These are phyloP conservation scores for Clonostachys sp. DNA, from an alignment of 2,329 filamentous ascomycete genomes.

Conservation along the genomic window DNA sequence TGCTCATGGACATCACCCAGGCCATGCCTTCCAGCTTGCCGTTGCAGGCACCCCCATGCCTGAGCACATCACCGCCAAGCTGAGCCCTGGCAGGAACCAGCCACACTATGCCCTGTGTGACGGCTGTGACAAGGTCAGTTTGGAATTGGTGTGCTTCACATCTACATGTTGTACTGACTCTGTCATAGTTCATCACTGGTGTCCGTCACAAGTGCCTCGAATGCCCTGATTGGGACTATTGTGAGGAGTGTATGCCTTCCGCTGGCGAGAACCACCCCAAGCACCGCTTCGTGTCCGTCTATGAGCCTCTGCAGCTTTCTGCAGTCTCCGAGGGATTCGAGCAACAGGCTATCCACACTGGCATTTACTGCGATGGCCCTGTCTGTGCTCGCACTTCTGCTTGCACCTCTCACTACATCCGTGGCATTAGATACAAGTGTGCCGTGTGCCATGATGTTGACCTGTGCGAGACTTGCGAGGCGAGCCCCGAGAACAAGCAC, in stretches of 20 bases:
- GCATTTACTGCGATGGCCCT: slow-evolving; percentile 93
- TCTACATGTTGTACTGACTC: neutral
- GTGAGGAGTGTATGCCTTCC: slow-evolving; percentile 66
- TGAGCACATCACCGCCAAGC: slow-evolving; percentile 58
- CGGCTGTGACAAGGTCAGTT: slow-evolving; percentile 67
- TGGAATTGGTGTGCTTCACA: neutral
- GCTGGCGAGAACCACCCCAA: slow-evolving; percentile 68
- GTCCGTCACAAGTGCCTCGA: slow-evolving; percentile 94
- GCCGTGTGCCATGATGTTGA: slow-evolving; percentile 92
- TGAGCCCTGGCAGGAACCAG: slow-evolving; percentile 75
- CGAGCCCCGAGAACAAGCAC: slow-evolving; percentile 76
- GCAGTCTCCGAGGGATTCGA: neutral
- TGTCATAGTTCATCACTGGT: slow-evolving; percentile 63
- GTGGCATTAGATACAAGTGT: slow-evolving; percentile 91
- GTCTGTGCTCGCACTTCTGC: slow-evolving; percentile 60
- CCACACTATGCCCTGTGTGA: slow-evolving; percentile 90
- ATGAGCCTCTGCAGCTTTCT: slow-evolving; percentile 57
- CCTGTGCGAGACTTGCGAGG: slow-evolving; percentile 93
- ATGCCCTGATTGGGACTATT: slow-evolving; percentile 98
- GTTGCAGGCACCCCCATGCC: slow-evolving; percentile 59
- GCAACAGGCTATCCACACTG: slow-evolving; percentile 56
- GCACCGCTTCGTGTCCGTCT: slow-evolving; percentile 87
- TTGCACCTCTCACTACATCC: slow-evolving; percentile 60
- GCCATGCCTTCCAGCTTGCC: slow-evolving; percentile 72
- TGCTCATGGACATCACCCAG: slow-evolving; percentile 86